Evolutionary conservation across 305 asterid species (phyloP).

Genomic region (Caryopteris hybrid): DNA sequence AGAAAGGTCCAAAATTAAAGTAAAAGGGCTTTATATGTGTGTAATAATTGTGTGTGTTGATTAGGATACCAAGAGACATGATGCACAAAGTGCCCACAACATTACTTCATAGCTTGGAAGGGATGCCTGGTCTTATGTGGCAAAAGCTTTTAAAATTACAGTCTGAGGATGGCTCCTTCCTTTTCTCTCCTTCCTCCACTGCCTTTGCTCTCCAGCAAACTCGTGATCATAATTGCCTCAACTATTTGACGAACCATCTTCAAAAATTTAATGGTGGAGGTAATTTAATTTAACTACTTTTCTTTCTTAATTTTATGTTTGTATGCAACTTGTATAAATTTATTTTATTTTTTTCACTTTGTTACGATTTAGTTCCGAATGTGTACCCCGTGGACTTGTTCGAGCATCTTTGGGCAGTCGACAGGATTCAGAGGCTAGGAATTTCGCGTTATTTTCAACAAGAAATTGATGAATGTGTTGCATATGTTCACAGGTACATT

Average conservation of each 20-base stretch:
- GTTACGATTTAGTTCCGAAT: slow-evolving; percentile 51
- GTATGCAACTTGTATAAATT: too few relatives aligned
- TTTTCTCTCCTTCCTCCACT: slow-evolving; percentile 92
- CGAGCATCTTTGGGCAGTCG: slow-evolving; percentile 84
- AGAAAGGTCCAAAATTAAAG: not conserved
- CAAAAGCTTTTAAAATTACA: slow-evolving; percentile 56
- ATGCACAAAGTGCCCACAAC: slow-evolving; percentile 83
- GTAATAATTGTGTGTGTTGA: slow-evolving; percentile 23
- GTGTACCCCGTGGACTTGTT: slow-evolving; percentile 96
- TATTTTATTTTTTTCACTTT: not conserved
- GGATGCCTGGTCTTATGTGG: slow-evolving; percentile 76
- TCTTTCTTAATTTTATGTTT: not conserved
- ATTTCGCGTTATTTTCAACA: slow-evolving; percentile 56
- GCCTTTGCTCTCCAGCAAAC: slow-evolving; percentile 83
- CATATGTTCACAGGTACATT: slow-evolving; percentile 52
- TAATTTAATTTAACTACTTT: not conserved
- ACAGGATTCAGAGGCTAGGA: slow-evolving; percentile 77
- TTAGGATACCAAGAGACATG: slow-evolving; percentile 78
- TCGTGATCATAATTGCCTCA: slow-evolving; percentile 58
- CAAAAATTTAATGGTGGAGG: slow-evolving; percentile 84
- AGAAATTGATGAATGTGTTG: slow-evolving; percentile 60
- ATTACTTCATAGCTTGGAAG: slow-evolving; percentile 90
- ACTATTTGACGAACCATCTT: slow-evolving; percentile 43
- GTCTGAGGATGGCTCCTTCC: slow-evolving; percentile 74
- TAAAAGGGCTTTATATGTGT: too few relatives aligned